Evolutionary conservation across 495 filamentous ascomycete species (phyloP), one percentile per base, ranked within the genome.

Genomic region (Pyronema domesticum): DNA sequence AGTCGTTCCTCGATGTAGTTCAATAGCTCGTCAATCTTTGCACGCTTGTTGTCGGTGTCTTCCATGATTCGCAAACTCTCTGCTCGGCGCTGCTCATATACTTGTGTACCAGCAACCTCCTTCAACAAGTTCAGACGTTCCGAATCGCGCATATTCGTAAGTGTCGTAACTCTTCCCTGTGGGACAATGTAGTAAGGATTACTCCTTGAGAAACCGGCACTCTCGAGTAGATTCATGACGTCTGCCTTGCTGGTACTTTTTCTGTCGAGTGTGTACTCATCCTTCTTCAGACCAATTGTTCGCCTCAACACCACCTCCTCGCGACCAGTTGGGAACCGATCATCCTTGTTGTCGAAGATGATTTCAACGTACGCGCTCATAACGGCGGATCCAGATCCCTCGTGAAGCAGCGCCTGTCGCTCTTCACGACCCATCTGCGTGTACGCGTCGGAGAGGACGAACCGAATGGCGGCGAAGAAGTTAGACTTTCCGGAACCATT

Each of bases 131-230:
- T 86, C 57, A 99, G 66, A 51, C 91, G 76, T 61, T 94, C 89
- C 1, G 78, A 76, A 63, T 99, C 91, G 67, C 94, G 94, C 93
- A 95, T 96, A 63, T 95, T 99, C 17, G 91, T 99, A 60, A 99
- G 75, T 18, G 85, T 81, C 0, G 93, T 95, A 49, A 99, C 88
- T 56, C 93, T 84, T 35, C 91, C 91, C 65, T 99, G 91, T 2
- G 93, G 91, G 1, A 99, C 91, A 59, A 99, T 99, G 65, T 96
- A 99, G 72, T 95, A 99, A 17, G 91, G 91, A 68, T 99, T 99
- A 55, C 89, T 94, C 56, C 86, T 83, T 50, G 89, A 94, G 68
- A 99, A 96, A 17, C 91, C 91, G 5, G 91, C 91, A 7, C 86
- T 89, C 67, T 99, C 91, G 15, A 99, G 79, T 35, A 96, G 75